Percentiles rank a stretch among this genome's conserved stretches.
Conservation (phyloP, 2,329 filamentous ascomycete genomes). For the Aspergillus ibericus region DNA sequence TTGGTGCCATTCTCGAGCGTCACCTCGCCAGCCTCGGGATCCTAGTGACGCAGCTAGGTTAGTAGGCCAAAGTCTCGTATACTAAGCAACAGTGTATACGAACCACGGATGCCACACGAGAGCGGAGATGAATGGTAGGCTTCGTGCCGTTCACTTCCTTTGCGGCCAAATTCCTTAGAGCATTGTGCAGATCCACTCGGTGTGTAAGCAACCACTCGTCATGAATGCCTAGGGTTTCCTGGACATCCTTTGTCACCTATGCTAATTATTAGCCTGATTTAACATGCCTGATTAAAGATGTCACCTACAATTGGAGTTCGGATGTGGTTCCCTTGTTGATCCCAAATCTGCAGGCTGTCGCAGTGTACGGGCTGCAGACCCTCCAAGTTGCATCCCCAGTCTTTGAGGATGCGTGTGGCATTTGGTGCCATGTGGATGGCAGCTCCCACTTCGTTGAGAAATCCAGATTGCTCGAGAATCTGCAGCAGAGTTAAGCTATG, state of each 20-base stretch:
- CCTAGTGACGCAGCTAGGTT: conserved; percentile 7
- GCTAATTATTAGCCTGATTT: background rate
- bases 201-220: conserved; percentile 29
- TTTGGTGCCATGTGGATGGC: conserved; percentile 36
- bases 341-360: conserved; percentile 14
- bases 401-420: conserved; percentile 28
- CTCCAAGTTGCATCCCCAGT: conserved; percentile 29
- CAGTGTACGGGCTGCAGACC: conserved; percentile 17
- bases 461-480: conserved; percentile 30
- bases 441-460: conserved; percentile 36
- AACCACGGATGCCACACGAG: conserved; percentile 25
- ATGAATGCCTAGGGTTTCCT: conserved; percentile 2
- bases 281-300: background rate
- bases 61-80: background rate
- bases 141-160: conserved; percentile 18
- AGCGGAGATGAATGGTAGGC: conserved; percentile 19
- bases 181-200: conserved; percentile 42
- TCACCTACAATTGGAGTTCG: conserved; percentile 1
- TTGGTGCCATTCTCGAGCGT: conserved; percentile 30
- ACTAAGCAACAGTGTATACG: background rate
- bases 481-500: background rate
- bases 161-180: conserved; percentile 31
- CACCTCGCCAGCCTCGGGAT: conserved; percentile 27
- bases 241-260: conserved; percentile 15
- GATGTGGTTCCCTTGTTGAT: conserved; percentile 1